A percentile compares a stretch with the other conserved stretches of the same genome.
These are phyloP conservation scores for Gnomoniopsis smithogilvyi DNA, from an alignment of 2,329 filamentous ascomycete genomes.

Conservation along the genomic window DNA sequence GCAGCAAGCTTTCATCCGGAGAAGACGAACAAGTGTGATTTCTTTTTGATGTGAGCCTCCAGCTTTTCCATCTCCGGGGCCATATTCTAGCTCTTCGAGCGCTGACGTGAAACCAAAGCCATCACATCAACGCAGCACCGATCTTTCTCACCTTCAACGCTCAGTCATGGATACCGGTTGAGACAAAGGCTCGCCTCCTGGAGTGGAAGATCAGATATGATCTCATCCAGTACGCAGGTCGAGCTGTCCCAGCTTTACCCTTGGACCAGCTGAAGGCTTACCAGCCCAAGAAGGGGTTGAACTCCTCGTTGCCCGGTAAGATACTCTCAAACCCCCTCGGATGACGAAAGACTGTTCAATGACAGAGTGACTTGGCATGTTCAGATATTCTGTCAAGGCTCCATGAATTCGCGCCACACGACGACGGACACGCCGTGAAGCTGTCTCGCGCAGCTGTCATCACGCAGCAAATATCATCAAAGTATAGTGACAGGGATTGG, in stretches of 20 bases:
- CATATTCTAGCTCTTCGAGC: background rate
- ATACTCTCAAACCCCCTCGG: slow-evolving; percentile 18
- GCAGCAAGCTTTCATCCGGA: slow-evolving; percentile 59
- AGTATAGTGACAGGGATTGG: slow-evolving; percentile 44
- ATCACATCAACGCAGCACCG: slow-evolving; percentile 68
- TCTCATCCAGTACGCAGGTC: slow-evolving; percentile 69
- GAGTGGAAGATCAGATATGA: slow-evolving; percentile 81
- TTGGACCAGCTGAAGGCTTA: slow-evolving; percentile 60
- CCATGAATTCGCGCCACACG: slow-evolving; percentile 42
- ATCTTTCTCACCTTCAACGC: slow-evolving; percentile 69
- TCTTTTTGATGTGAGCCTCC: slow-evolving; percentile 59
- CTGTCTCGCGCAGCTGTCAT: slow-evolving; percentile 66
- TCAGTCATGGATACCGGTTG: slow-evolving; percentile 56
- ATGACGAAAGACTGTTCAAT: background rate
- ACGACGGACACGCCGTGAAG: slow-evolving; percentile 83
- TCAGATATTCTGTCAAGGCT: slow-evolving; percentile 37
- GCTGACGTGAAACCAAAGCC: slow-evolving; percentile 45
- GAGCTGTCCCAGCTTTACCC: slow-evolving; percentile 58
- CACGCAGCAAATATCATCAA: slow-evolving; percentile 50
- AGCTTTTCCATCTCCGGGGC: background rate
- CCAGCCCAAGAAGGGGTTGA: slow-evolving; percentile 37
- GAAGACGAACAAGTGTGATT: slow-evolving; percentile 74
- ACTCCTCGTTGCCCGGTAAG: slow-evolving; percentile 39
- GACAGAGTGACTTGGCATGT: background rate
- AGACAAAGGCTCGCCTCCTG: slow-evolving; percentile 65